Evolutionary conservation across 139 green algal genomes (phyloP), one percentile per base, ranked within the genome.

Genomic region (Haematococcus sp.): DNA sequence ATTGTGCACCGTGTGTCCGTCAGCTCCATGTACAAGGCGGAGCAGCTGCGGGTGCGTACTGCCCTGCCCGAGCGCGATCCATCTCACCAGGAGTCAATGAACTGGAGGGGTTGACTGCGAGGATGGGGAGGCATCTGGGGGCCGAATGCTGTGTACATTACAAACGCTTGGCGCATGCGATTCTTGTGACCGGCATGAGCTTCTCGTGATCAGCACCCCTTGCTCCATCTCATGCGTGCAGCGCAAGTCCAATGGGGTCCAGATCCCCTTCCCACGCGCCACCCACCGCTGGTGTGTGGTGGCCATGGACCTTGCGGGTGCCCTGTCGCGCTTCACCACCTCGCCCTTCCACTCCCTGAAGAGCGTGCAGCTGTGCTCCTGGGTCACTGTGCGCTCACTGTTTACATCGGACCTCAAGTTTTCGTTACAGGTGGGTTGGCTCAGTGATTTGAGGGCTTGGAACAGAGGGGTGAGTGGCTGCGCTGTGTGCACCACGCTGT

Each of bases 391-490:
- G 65, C 79, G 89, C 0, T 83, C 75, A n/a, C 73, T 87, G 27
- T 96, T 91, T 79, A 93, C 87, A 0, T 89, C 80, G 2, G 85
- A 92, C 75, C 63, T 84, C 11, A 77, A 75, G 55, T 94, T 91
- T 49, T 71, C 51, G 23, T 75, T 86, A 32, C 43, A 86, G 78
- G 86, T 89, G 25, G 32, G 72, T 43, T 15, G 19, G n/a, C n/a
- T n/a, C n/a, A n/a, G n/a, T n/a, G n/a, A n/a, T n/a, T n/a, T n/a
- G n/a, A n/a, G n/a, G n/a, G n/a, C n/a, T n/a, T n/a, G n/a, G n/a
- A n/a, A n/a, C n/a, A n/a, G n/a, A n/a, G n/a, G n/a, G n/a, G n/a
- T n/a, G n/a, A n/a, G n/a, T n/a, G n/a, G n/a, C n/a, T n/a, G n/a
- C n/a, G n/a, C n/a, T n/a, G n/a, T n/a, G n/a, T n/a, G n/a, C n/a